Percentiles rank a stretch among this genome's conserved stretches.
Evolutionary conservation across 306 rosid genomes (phyloP).

Genomic region (Glycine latifolia): DNA sequence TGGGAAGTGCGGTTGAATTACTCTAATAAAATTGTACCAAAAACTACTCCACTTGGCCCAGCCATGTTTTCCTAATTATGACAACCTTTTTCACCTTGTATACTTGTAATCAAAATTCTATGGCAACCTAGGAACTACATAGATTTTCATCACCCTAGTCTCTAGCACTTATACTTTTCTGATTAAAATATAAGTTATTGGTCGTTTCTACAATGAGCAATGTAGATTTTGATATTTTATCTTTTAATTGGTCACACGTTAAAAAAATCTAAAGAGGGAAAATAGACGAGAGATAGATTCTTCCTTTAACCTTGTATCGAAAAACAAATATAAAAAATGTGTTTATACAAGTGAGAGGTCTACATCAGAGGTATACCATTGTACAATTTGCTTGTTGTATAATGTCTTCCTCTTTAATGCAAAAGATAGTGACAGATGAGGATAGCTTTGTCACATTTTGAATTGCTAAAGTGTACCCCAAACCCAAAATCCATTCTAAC

Average conservation of each 20-base stretch:
- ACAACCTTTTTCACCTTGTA: slow-evolving; percentile 45
- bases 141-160: background rate
- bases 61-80: slow-evolving; percentile 50
- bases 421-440: slow-evolving; percentile 72
- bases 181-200: background rate
- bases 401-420: slow-evolving; percentile 44
- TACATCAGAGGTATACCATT: slow-evolving; percentile 40
- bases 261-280: background rate
- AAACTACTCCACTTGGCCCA: slow-evolving; percentile 34
- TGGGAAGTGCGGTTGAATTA: background rate
- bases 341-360: slow-evolving; percentile 51
- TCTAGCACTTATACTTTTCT: slow-evolving; percentile 1
- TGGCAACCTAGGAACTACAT: background rate
- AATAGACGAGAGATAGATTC: background rate
- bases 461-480: slow-evolving; percentile 48
- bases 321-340: background rate
- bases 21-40: slow-evolving; percentile 31
- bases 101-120: slow-evolving; percentile 11
- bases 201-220: too few relatives aligned
- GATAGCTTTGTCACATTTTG: slow-evolving; percentile 63
- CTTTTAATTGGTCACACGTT: background rate
- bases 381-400: slow-evolving; percentile 37
- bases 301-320: slow-evolving; percentile 32
- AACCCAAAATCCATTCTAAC: slow-evolving; percentile 53
- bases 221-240: too few relatives aligned